Conservation (phyloP, 352 stramenopile genomes). For the Phytophthora lateralis region DNA sequence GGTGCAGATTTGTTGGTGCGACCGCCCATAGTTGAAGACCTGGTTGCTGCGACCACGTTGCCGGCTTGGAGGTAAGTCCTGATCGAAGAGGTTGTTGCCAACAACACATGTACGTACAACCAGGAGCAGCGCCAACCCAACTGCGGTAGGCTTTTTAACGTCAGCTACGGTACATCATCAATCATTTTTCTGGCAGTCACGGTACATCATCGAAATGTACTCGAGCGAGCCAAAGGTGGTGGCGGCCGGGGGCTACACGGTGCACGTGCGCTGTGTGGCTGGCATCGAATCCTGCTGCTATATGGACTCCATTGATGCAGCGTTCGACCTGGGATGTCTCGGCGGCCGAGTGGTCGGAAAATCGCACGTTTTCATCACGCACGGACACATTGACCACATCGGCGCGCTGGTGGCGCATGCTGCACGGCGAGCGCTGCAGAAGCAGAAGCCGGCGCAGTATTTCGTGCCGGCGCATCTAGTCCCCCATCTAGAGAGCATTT, state of each 20-base stretch:
- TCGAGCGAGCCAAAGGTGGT: constrained; percentile 22
- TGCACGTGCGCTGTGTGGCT: constrained; percentile 69
- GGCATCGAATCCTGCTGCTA: constrained; percentile 83
- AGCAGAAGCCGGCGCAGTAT: constrained; percentile 68
- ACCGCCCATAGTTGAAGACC: too few relatives aligned
- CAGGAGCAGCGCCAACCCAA: too few relatives aligned
- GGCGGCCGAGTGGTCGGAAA: constrained; percentile 55
- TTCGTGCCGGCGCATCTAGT: constrained; percentile 67
- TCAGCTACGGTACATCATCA: too few relatives aligned
- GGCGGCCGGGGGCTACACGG: constrained; percentile 47
- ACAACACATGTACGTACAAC: too few relatives aligned
- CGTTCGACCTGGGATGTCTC: constrained; percentile 78
- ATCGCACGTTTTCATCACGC: constrained; percentile 86
- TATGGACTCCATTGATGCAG: constrained; percentile 71
- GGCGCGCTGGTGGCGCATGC: constrained; percentile 64
- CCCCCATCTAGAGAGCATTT: constrained; percentile 53
- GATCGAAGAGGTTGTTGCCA: too few relatives aligned
- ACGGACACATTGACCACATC: constrained; percentile 89
- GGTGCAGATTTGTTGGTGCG: too few relatives aligned
- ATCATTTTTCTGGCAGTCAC: constrained; percentile 6
- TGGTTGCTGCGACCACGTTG: too few relatives aligned
- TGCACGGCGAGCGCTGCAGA: constrained; percentile 54
- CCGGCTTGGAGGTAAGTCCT: too few relatives aligned
- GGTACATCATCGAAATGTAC: not conserved
- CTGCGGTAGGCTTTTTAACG: too few relatives aligned